Conservation (phyloP, 257 asterid genomes). For the Lithospermum erythrorhizon region DNA sequence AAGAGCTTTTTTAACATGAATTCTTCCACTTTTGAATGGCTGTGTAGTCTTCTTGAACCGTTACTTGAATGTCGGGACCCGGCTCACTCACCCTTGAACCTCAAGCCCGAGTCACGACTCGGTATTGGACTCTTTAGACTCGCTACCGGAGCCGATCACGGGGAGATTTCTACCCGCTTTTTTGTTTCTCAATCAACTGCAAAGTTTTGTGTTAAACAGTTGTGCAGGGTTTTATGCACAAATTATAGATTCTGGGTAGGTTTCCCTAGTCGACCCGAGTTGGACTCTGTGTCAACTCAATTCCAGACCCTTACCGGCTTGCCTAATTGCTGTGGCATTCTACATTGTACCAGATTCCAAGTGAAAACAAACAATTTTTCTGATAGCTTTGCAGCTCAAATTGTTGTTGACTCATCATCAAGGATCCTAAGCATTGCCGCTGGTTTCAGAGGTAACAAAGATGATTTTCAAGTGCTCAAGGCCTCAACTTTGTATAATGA, state of each 20-base stretch:
- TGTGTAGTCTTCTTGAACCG: constrained; percentile 75
- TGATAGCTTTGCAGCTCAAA: constrained; percentile 48
- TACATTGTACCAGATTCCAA: constrained; percentile 43
- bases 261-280: constrained; percentile 43
- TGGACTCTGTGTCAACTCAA: constrained; percentile 39
- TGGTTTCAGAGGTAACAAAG: constrained; percentile 49
- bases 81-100: constrained; percentile 42
- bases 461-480: constrained; percentile 29
- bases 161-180: constrained; percentile 41
- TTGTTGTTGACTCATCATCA: constrained; percentile 63
- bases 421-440: constrained; percentile 60
- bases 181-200: constrained; percentile 38
- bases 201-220: constrained; percentile 61
- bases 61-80: constrained; percentile 89
- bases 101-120: constrained; percentile 53
- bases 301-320: constrained; percentile 54
- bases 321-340: constrained; percentile 73
- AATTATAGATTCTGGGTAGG: constrained; percentile 89
- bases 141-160: constrained; percentile 58
- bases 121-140: constrained; percentile 75
- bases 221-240: constrained; percentile 84
- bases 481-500: constrained; percentile 48
- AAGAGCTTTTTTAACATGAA: constrained; percentile 48
- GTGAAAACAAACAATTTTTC: constrained; percentile 5
- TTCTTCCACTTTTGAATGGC: constrained; percentile 70